Base-by-base conservation (phyloP, 2,329 filamentous ascomycete genomes). In the Rhinocladiella mackenziei region DNA sequence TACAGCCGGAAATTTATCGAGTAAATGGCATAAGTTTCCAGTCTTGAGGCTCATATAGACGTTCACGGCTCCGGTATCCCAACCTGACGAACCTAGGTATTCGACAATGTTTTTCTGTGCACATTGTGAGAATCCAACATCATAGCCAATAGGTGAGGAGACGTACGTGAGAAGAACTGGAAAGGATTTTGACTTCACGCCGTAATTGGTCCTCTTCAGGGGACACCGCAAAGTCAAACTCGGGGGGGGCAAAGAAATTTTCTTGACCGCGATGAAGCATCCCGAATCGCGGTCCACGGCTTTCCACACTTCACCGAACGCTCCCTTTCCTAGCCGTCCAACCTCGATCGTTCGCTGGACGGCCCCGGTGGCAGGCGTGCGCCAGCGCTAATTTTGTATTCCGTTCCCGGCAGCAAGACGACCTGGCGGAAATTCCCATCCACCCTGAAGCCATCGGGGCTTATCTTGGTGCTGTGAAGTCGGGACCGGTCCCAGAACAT, bases 401-500 rank as follows among this genome's bases (percentile, higher is more conserved):
- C 11, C 20, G 26, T 28, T 29, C 22, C 23, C 17, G 38, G 38
- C 20, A 33, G 25, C 15, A 41, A 33, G 26, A 41, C 25, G 28
- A 41, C 30, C 25, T 41, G 38, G 30, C 28, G 38, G 28, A 41
- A 32, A 33, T 41, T 5, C 26, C 26, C 38, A 23, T 41, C 25
- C 10, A 18, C 14, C 38, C 38, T 31, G 28, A 41, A 41, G 18
- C 23, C 17, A 31, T 19, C 11, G 14, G 28, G 38, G 15, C 8
- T 9, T 41, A 41, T 41, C 22, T 23, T 6, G 23, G 38, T 41
- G 28, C 30, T 41, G 30, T 17, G 38, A 33, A 41, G 38, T 41
- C 25, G 38, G 28, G 38, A 41, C 30, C 38, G 38, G 25, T 41
- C 38, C 15, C 8, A 20, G 22, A 41, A 41, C 15, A 41, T 41